phyloP scores from a whole-genome alignment of 805 yeast genomes.

The Lachancea cidri region DNA sequence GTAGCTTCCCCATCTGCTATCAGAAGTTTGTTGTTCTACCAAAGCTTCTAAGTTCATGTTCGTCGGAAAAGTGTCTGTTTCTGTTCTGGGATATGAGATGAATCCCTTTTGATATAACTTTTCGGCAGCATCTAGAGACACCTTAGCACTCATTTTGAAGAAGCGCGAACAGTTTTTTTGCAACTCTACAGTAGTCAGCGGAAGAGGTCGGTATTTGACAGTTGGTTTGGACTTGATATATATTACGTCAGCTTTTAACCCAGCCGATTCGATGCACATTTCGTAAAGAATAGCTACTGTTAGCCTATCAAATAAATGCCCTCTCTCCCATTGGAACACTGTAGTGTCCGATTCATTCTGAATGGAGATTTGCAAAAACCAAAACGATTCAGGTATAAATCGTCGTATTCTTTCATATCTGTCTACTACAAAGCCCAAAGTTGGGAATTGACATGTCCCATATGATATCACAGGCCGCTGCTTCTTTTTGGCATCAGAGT shows the following conservation, averaged over 20 bases:
- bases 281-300: slow-evolving; percentile 62
- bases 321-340: slow-evolving; percentile 65
- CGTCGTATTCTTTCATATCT: slow-evolving; percentile 68
- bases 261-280: slow-evolving; percentile 45
- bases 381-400: slow-evolving; percentile 74
- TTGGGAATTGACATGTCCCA: slow-evolving; percentile 96
- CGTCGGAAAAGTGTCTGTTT: slow-evolving; percentile 80
- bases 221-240: slow-evolving; percentile 57
- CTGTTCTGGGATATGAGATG: slow-evolving; percentile 95
- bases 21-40: slow-evolving; percentile 54
- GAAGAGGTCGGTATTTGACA: slow-evolving; percentile 75
- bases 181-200: slow-evolving; percentile 88
- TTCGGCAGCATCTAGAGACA: slow-evolving; percentile 75
- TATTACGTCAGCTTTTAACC: slow-evolving; percentile 46
- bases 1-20: slow-evolving; percentile 65
- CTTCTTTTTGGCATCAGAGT: slow-evolving; percentile 13
- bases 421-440: slow-evolving; percentile 93
- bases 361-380: slow-evolving; percentile 60
- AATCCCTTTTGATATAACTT: slow-evolving; percentile 78
- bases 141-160: slow-evolving; percentile 75
- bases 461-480: slow-evolving; percentile 48
- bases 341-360: slow-evolving; percentile 38
- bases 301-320: slow-evolving; percentile 66
- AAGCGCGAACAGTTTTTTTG: slow-evolving; percentile 79
- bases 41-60: slow-evolving; percentile 64